These are phyloP conservation scores for Barnettozyma siamensis DNA, from an alignment of 805 yeast genomes.

Conservation along the genomic window DNA sequence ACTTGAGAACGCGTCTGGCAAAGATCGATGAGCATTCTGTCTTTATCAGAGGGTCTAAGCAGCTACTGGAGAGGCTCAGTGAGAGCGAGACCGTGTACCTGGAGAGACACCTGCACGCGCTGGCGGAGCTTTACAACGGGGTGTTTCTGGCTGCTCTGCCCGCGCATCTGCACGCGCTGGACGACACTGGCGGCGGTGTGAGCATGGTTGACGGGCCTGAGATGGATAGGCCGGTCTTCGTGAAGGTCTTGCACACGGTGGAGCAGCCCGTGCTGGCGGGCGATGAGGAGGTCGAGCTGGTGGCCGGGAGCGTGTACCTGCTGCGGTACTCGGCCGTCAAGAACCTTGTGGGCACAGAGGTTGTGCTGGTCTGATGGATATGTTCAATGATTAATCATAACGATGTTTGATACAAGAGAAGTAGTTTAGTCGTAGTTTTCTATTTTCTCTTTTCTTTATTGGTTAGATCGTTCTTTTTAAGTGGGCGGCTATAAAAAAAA, in stretches of 20 bases:
- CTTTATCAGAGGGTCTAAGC: constrained; percentile 44
- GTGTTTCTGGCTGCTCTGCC: constrained; percentile 69
- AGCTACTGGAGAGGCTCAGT: constrained; percentile 40
- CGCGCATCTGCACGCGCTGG: constrained; percentile 59
- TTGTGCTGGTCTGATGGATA: constrained; percentile 35
- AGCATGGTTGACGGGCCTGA: constrained; percentile 81
- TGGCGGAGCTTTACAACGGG: constrained; percentile 58
- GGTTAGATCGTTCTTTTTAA: too few relatives aligned
- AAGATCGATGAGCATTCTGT: constrained; percentile 71
- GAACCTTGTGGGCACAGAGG: constrained; percentile 34
- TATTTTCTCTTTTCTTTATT: too few relatives aligned
- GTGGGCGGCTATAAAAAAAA: too few relatives aligned
- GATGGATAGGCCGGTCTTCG: constrained; percentile 69
- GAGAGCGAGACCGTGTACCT: constrained; percentile 59
- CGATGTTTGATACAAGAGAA: too few relatives aligned
- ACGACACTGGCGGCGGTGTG: constrained; percentile 62
- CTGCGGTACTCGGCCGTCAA: constrained; percentile 56
- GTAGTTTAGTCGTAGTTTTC: too few relatives aligned
- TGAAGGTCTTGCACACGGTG: constrained; percentile 42
- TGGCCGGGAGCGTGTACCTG: constrained; percentile 65
- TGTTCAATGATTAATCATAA: too few relatives aligned
- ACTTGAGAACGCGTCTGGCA: constrained; percentile 60
- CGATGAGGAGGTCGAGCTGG: constrained; percentile 52
- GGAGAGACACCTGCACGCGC: constrained; percentile 58
- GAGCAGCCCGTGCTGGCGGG: constrained; percentile 39